A percentile compares a stretch with the other conserved stretches of the same genome.
These are phyloP conservation scores for Inonotus obliquus DNA, from an alignment of 1,284 basidiomycete species.

Conservation along the genomic window DNA sequence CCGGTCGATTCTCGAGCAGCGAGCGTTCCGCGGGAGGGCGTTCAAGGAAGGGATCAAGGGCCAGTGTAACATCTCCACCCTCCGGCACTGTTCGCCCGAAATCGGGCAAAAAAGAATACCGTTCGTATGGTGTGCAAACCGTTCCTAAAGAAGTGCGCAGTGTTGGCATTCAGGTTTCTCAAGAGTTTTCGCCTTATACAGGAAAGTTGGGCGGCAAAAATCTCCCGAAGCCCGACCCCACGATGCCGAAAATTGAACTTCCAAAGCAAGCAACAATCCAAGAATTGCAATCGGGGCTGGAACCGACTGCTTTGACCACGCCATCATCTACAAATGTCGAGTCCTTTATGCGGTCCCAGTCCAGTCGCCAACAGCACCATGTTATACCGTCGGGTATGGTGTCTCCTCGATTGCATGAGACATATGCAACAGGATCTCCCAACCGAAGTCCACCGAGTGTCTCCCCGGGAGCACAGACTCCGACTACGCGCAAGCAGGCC, in stretches of 20 bases:
- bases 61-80: constrained; percentile 30
- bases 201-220: constrained; percentile 1
- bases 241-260: constrained; percentile 11
- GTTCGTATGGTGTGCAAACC: constrained; percentile 59
- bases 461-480: constrained; percentile 15
- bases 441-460: constrained; percentile 13
- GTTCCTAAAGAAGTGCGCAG: constrained; percentile 42
- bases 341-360: constrained; percentile 3
- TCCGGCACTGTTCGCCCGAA: constrained; percentile 30
- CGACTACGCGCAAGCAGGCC: constrained; percentile 20
- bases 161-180: constrained; percentile 49
- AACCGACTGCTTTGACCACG: constrained; percentile 13
- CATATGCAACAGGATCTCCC: constrained; percentile 12
- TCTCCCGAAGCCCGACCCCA: not conserved
- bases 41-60: constrained; percentile 30
- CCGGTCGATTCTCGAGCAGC: constrained; percentile 28
- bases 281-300: constrained; percentile 8
- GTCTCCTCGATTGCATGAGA: constrained; percentile 18
- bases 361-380: not conserved
- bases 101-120: constrained; percentile 48
- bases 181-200: constrained; percentile 6
- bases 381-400: constrained; percentile 14
- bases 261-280: constrained; percentile 9
- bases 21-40: constrained; percentile 23
- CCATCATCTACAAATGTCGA: constrained; percentile 9